Base-by-base conservation (phyloP, 2,329 filamentous ascomycete genomes). In the Paradendryphiella salina region DNA sequence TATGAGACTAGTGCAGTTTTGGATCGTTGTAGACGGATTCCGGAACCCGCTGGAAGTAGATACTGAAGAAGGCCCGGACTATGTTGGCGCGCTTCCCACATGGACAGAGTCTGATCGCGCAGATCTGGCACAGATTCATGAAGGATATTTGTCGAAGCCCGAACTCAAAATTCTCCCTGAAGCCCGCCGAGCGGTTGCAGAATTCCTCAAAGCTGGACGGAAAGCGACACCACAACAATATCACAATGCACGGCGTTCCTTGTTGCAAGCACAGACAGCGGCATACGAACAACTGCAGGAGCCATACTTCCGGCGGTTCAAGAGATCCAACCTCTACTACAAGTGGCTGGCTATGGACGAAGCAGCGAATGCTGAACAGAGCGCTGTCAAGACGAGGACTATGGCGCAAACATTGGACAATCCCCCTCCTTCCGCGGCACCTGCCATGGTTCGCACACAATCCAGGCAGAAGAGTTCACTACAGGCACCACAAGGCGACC, bases 1-100 rank as follows among this genome's bases (percentile, higher is more conserved):
- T 20, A 93, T 97, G 87, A 83, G 88, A 11, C 77, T 96, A 38
- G 92, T 99, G 5, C 94, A 99, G 66, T 99, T 97, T 73, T 99
- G 93, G 91, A 86, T 99, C 33, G 94, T 97, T 3, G 94, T 97
- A 5, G 94, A 99, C 74, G 93, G 94, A 0, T 90, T 97, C 63
- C 88, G 95, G 34, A 96, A 95, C 63, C 95, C 94, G 0, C 77
- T 99, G 2, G 94, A 99, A 73, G 89, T 93, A 58, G 87, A 89
- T 64, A 86, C 87, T 29, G 86, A 86, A 15, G 76, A 85, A 21
- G 80, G 84, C 36, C 79, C 84, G 28, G 78, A 86, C 41, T 82
- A 87, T 2, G 76, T 60, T 21, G 61, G 64, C 7, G 53, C 66
- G 3, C 54, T 69, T 10, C 78, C 82, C 2, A 82, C 85, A 43